Evolutionary conservation across 768 basidiomycete species (phyloP).

Genomic region (Crassisporium funariophilum): DNA sequence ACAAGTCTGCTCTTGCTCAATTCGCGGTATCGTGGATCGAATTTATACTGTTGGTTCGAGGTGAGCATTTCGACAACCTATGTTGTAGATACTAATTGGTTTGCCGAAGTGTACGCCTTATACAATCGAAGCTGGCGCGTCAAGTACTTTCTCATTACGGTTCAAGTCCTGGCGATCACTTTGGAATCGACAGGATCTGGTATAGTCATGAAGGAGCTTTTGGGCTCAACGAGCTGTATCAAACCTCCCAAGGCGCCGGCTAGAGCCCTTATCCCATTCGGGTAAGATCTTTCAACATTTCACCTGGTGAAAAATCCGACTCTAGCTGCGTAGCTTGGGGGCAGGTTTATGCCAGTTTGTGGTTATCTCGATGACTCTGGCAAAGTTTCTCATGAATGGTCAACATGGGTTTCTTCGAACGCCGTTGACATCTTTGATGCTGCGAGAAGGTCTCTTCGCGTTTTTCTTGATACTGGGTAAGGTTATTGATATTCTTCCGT

Average conservation of each 20-base stretch:
- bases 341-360: constrained; percentile 4
- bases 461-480: constrained; percentile 8
- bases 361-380: not conserved
- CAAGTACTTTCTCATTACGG: too few relatives aligned
- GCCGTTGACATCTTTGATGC: constrained; percentile 13
- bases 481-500: not conserved
- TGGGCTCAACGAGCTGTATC: too few relatives aligned
- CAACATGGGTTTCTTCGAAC: constrained; percentile 5
- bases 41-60: constrained; percentile 5
- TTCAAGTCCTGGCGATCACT: too few relatives aligned
- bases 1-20: not conserved
- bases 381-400: not conserved
- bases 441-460: constrained; percentile 12
- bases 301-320: too few relatives aligned
- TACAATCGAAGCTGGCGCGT: too few relatives aligned
- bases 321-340: constrained; percentile 1
- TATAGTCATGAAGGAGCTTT: too few relatives aligned
- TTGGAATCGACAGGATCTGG: too few relatives aligned
- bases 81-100: not conserved
- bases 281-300: too few relatives aligned
- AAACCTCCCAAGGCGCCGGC: not conserved
- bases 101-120: too few relatives aligned
- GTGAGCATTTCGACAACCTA: not conserved
- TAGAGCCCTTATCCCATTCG: not conserved
- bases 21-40: not conserved